Base-by-base conservation (phyloP, 148 eudicot genomes). In the Bassia scoparia region DNA sequence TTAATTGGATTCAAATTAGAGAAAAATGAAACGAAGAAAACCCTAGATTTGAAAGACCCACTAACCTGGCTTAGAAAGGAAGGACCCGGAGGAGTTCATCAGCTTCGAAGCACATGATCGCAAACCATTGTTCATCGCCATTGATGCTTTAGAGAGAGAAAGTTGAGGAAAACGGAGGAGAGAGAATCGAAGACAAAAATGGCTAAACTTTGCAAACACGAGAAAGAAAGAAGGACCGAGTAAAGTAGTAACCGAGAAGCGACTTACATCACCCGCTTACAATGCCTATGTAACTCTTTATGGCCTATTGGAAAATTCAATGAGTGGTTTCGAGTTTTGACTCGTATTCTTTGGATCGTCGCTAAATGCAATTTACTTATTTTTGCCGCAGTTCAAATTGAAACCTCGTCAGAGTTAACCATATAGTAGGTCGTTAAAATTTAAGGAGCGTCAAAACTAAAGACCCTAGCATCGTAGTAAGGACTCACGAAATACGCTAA, bases 61-160 rank as follows among this genome's bases (percentile, higher is more conserved):
- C 80, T 31, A 30, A 91, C 94, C 94, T 85, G n/a, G 83, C 68
- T 77, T 89, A 44, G 89, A 70, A 37, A 79, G 74, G 74, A 88
- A 20, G 6, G 89, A 84, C 26, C 81, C 80, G 27, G 92, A 76
- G n/a, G 96, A 86, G 69, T 76, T 71, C 54, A 88, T 55, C 69
- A 91, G 76, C 78, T 83, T 86, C 1, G 89, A 76, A 60, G 89
- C 89, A 78, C 87, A 84, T 13, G 91, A 83, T 78, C 91, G 80
- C 56, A 87, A 24, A 14, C 82, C 88, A 70, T n/a, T 83, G 82
- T 75, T 89, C 90, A 88, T 74, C 71, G 96, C 90, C 96, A 90
- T 90, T 27, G n/a, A n/a, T n/a, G 68, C 62, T 30, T 55, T 52
- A 21, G 61, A 26, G 41, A 31, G 71, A 60, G 69, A 38, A 31